phyloP scores from a whole-genome alignment of 768 basidiomycete species.

The Tricholoma matsutake region DNA sequence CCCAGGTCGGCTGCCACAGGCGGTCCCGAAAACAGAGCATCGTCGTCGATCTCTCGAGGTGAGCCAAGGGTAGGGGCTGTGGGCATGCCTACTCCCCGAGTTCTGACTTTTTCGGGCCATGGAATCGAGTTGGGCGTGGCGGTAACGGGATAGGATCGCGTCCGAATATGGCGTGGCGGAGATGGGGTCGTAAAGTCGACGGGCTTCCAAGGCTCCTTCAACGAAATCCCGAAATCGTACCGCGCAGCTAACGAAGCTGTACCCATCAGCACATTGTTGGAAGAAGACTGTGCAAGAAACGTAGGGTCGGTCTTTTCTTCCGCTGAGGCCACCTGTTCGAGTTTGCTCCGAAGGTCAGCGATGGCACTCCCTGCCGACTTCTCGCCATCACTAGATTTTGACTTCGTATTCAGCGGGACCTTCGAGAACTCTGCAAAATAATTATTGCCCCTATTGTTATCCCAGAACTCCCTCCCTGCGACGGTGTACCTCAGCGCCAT shows the following conservation, averaged over 20 bases:
- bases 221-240: slow-evolving; percentile 55
- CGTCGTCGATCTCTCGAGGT: slow-evolving; percentile 44
- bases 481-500: slow-evolving; percentile 74
- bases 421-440: slow-evolving; percentile 71
- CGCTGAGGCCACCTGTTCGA: slow-evolving; percentile 59
- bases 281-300: slow-evolving; percentile 21
- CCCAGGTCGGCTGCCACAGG: slow-evolving; percentile 23
- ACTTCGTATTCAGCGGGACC: slow-evolving; percentile 19
- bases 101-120: slow-evolving; percentile 32
- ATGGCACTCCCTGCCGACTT: slow-evolving; percentile 27
- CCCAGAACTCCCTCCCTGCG: slow-evolving; percentile 83
- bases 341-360: slow-evolving; percentile 55
- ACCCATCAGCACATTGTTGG: slow-evolving; percentile 26
- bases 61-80: slow-evolving; percentile 38
- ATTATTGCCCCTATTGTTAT: slow-evolving; percentile 80
- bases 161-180: slow-evolving; percentile 33
- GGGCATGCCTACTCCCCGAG: background rate
- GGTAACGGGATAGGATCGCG: slow-evolving; percentile 46
- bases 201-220: slow-evolving; percentile 47
- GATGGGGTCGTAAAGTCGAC: slow-evolving; percentile 15
- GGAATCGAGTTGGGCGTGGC: slow-evolving; percentile 36
- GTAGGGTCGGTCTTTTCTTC: slow-evolving; percentile 22
- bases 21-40: slow-evolving; percentile 22
- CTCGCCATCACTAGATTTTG: slow-evolving; percentile 27
- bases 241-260: slow-evolving; percentile 43